Conservation (phyloP, 768 basidiomycete species). For the Leccinum variicolor region DNA sequence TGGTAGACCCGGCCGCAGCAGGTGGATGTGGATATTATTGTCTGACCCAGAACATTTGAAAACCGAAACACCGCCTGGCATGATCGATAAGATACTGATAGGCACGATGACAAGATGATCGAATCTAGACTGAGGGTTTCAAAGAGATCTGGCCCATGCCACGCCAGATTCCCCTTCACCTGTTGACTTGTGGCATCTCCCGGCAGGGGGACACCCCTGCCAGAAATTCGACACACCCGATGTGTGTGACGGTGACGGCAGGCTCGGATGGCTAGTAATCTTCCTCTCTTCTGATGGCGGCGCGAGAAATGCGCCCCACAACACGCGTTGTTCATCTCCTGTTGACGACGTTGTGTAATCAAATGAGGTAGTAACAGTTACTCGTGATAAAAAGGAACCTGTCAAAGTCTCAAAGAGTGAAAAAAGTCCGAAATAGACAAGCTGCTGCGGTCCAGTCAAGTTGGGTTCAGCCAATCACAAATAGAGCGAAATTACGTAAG, state of each 20-base stretch:
- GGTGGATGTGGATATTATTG: constrained; percentile 11
- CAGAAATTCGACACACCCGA: neutral
- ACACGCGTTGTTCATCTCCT: neutral
- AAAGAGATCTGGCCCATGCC: neutral
- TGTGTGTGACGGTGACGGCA: neutral
- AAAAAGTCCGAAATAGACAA: constrained; percentile 4
- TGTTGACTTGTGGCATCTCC: neutral
- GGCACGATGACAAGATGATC: constrained; percentile 12
- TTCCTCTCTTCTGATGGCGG: neutral
- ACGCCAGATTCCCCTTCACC: neutral
- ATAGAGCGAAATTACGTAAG: neutral
- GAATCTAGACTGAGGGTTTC: constrained; percentile 1
- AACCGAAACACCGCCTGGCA: constrained; percentile 3
- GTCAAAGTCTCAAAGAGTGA: constrained; percentile 16
- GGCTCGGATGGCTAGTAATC: neutral
- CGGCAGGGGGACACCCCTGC: neutral
- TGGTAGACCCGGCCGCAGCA: neutral
- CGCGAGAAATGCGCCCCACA: neutral
- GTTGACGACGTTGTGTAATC: neutral
- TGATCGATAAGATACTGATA: constrained; percentile 23
- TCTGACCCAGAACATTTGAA: constrained; percentile 6
- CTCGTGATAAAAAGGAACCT: neutral
- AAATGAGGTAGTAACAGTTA: neutral
- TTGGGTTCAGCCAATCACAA: constrained; percentile 4
- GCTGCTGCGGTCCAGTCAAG: neutral